phyloP scores from a whole-genome alignment of 805 yeast species.

The Suhomyces vadensis region DNA sequence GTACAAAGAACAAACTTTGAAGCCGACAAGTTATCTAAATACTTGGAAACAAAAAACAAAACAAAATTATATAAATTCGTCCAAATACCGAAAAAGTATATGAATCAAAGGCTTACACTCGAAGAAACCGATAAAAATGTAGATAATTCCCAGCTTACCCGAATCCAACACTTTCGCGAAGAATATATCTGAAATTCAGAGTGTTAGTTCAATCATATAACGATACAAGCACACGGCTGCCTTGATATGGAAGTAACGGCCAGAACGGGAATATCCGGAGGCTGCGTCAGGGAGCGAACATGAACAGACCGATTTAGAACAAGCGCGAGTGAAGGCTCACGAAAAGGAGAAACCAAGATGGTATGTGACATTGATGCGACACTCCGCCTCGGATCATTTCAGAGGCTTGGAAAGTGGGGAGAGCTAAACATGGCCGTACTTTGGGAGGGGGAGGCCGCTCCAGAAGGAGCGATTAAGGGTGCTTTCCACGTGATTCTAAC shows the following conservation, averaged over 20 bases:
- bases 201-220: background rate
- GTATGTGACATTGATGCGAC: background rate
- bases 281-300: background rate
- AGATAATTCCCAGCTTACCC: too few relatives aligned
- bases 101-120: too few relatives aligned
- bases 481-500: too few relatives aligned
- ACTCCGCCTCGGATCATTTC: background rate
- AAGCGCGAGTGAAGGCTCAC: background rate
- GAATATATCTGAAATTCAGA: constrained; percentile 2
- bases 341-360: background rate
- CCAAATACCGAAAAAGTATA: too few relatives aligned
- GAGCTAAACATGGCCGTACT: too few relatives aligned
- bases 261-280: background rate
- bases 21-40: too few relatives aligned
- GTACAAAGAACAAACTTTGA: too few relatives aligned
- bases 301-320: background rate
- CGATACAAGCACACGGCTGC: background rate
- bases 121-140: too few relatives aligned
- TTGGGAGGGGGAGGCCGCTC: background rate
- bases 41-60: too few relatives aligned
- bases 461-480: background rate
- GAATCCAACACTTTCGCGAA: too few relatives aligned
- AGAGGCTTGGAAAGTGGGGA: background rate
- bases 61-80: too few relatives aligned
- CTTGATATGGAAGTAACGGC: background rate